Conservation (phyloP, 2,329 filamentous ascomycete species). For the Aspergillus fumigatiaffinis region DNA sequence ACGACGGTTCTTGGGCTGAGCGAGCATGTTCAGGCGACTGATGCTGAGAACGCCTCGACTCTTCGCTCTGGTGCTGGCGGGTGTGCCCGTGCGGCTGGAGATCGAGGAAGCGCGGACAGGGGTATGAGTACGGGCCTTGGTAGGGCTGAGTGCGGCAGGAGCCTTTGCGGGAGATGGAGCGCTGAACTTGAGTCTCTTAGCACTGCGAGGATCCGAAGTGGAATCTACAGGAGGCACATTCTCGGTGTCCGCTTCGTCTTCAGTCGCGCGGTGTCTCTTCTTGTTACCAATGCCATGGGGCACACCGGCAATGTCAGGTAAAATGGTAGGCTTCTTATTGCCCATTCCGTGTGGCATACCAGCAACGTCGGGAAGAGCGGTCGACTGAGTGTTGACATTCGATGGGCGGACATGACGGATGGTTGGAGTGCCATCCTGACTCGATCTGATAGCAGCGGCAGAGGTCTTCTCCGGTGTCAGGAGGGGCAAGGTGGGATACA, state of each 20-base stretch:
- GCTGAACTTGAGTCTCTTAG: conserved; percentile 34
- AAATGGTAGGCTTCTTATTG: conserved; percentile 32
- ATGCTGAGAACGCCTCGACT: conserved; percentile 37
- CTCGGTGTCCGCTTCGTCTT: conserved; percentile 28
- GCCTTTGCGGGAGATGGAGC: conserved; percentile 19
- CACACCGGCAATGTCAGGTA: conserved; percentile 19
- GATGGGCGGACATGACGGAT: conserved; percentile 41
- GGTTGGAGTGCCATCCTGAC: conserved; percentile 25
- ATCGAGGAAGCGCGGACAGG: conserved; percentile 22
- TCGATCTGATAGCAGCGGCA: conserved; percentile 5
- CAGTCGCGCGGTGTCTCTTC: conserved; percentile 34
- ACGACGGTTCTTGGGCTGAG: conserved; percentile 42
- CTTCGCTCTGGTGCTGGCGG: conserved; percentile 28
- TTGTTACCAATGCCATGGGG: conserved; percentile 40
- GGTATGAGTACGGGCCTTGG: conserved; percentile 33
- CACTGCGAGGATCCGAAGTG: conserved; percentile 24
- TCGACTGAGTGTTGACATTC: conserved; percentile 13
- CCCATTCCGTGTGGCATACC: conserved; percentile 37
- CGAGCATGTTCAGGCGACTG: conserved; percentile 46
- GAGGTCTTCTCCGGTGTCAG: conserved; percentile 34
- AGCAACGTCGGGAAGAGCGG: conserved; percentile 26
- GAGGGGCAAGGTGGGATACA: conserved; percentile 36
- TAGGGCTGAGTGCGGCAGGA: conserved; percentile 28
- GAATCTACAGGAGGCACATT: conserved; percentile 29
- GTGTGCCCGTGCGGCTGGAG: conserved; percentile 20